Evolutionary conservation across 139 green algal species (phyloP), one percentile per base, ranked within the genome.

Genomic region (Parachlorella kessleri): DNA sequence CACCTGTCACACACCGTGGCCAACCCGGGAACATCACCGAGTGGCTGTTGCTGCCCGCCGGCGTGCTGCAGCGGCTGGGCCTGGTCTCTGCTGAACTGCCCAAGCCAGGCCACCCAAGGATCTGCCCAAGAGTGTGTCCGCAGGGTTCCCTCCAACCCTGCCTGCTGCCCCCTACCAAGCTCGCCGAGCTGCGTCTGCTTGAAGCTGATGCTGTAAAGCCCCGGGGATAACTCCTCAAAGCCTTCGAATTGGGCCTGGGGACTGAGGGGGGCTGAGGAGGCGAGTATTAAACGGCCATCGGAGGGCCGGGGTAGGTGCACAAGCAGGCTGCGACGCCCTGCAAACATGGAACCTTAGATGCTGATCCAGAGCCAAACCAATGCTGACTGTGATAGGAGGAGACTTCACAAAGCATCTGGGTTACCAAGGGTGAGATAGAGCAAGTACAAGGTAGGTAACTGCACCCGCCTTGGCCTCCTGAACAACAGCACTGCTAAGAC

Each of bases 311-410:
- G 86, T 36, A 54, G 68, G 41, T 95, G 91, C 26, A 92, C 30
- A 55, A 97, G 80, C 71, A 97, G 87, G 76, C 91, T 95, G 63
- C 89, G 76, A 2, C 87, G 77, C 10, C 92, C 92, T 42, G 59
- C 48, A 41, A 37, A 39, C 35, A 69, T 0, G n/a, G n/a, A n/a
- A n/a, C n/a, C n/a, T n/a, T n/a, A n/a, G n/a, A n/a, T n/a, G n/a
- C n/a, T n/a, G n/a, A n/a, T n/a, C n/a, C n/a, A n/a, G n/a, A n/a
- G n/a, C n/a, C n/a, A n/a, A n/a, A n/a, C n/a, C n/a, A n/a, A n/a
- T n/a, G n/a, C n/a, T n/a, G n/a, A n/a, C n/a, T n/a, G n/a, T n/a
- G n/a, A n/a, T n/a, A n/a, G n/a, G n/a, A n/a, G n/a, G n/a, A n/a
- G n/a, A n/a, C n/a, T n/a, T n/a, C n/a, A n/a, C n/a, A n/a, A n/a